Conservation (phyloP, 1,284 basidiomycete species). For the Sphagnurus paluster region DNA sequence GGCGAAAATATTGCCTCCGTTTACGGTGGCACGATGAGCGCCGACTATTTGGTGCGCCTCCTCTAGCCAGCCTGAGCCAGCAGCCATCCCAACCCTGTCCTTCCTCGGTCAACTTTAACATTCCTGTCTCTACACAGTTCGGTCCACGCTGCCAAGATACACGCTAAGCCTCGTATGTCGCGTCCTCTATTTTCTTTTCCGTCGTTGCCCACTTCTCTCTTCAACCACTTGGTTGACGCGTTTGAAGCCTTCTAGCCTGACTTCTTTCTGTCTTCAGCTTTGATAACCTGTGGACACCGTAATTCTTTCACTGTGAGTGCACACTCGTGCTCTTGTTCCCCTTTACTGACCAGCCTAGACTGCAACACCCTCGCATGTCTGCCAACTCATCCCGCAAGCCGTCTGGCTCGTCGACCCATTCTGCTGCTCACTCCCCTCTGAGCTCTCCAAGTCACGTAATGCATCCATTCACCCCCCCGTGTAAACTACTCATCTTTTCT, state of each 20-base stretch:
- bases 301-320: conserved; percentile 16
- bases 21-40: conserved; percentile 15
- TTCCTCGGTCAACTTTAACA: conserved; percentile 18
- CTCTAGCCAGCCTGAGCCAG: conserved; percentile 11
- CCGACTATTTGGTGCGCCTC: conserved; percentile 6
- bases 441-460: conserved; percentile 55
- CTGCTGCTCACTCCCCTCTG: conserved; percentile 59
- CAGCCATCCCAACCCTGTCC: conserved; percentile 10
- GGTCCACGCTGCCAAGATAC: conserved; percentile 2
- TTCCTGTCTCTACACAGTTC: conserved; percentile 9
- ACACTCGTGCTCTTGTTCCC: conserved; percentile 7
- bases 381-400: conserved; percentile 60
- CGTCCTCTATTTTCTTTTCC: conserved; percentile 19
- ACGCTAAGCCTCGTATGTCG: conserved; percentile 26
- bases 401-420: conserved; percentile 65
- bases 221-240: conserved; percentile 10
- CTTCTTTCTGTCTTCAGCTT: conserved; percentile 20
- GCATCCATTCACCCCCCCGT: conserved; percentile 21
- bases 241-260: conserved; percentile 15
- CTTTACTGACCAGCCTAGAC: conserved; percentile 1
- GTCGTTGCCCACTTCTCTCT: conserved; percentile 14
- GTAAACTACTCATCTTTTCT: conserved; percentile 10
- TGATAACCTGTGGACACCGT: conserved; percentile 22
- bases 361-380: conserved; percentile 45
- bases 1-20: conserved; percentile 36